Evolutionary conservation across 2,329 filamentous ascomycete species (phyloP).

Genomic region (Trichoderma aggressivum): DNA sequence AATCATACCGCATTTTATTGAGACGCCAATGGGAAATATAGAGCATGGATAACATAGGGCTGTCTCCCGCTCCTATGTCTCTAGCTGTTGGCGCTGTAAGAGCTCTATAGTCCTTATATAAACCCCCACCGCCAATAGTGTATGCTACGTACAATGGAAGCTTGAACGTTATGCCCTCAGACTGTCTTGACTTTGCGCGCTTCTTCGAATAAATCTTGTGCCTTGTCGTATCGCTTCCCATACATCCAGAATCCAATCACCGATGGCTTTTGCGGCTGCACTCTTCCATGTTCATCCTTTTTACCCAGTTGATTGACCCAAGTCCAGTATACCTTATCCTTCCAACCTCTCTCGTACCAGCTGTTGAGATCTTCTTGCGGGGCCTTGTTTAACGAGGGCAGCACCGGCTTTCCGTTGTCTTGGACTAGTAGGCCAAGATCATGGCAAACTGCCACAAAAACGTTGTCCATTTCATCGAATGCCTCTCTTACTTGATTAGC

Average conservation of each 20-base stretch:
- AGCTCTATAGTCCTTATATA: too few relatives aligned
- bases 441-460: background rate
- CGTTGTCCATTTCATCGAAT: slow-evolving; percentile 8
- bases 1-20: too few relatives aligned
- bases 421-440: background rate
- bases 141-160: too few relatives aligned
- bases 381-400: background rate
- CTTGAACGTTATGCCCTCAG: background rate
- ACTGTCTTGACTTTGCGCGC: background rate
- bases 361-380: background rate
- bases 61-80: too few relatives aligned
- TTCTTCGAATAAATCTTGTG: background rate
- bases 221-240: background rate
- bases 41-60: too few relatives aligned
- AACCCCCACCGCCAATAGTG: too few relatives aligned
- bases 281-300: background rate
- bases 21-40: too few relatives aligned
- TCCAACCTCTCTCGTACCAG: slow-evolving; percentile 12
- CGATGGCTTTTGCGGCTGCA: background rate
- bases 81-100: too few relatives aligned
- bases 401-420: background rate
- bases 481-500: background rate
- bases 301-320: background rate
- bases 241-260: background rate
- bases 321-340: background rate